Conservation (phyloP, 2,329 filamentous ascomycete species). For the Aspergillus niger region DNA sequence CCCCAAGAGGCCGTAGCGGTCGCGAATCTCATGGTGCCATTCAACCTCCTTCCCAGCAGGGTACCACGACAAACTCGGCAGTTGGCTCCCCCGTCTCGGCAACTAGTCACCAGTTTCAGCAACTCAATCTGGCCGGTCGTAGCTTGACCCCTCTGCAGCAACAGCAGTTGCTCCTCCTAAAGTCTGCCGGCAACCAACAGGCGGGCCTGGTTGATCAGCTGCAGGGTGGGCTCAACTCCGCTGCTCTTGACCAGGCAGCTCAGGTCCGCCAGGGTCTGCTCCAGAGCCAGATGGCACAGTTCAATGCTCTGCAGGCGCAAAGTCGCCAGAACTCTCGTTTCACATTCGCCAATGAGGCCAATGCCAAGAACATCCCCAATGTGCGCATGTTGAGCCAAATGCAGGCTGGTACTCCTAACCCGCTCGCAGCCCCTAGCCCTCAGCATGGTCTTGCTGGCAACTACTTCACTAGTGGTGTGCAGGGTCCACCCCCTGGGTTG, state of each 20-base stretch:
- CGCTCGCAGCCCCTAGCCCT: conserved; percentile 39
- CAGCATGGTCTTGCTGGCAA: conserved; percentile 58
- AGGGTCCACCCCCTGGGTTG: conserved; percentile 89
- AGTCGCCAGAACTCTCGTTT: conserved; percentile 83
- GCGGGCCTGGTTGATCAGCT: conserved; percentile 55
- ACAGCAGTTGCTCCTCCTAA: conserved; percentile 68
- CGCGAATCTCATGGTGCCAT: conserved; percentile 66
- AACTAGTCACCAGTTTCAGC: conserved; percentile 50
- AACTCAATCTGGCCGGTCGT: conserved; percentile 65
- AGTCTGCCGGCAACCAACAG: conserved; percentile 60
- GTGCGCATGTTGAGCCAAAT: conserved; percentile 57
- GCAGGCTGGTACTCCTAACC: conserved; percentile 42
- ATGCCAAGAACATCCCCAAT: conserved; percentile 57
- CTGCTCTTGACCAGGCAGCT: conserved; percentile 44
- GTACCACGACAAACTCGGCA: conserved; percentile 46
- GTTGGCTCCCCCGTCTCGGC: conserved; percentile 46
- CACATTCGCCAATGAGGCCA: conserved; percentile 76
- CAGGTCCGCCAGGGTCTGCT: conserved; percentile 49
- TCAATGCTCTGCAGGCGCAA: conserved; percentile 66
- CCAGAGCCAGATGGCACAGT: conserved; percentile 51
- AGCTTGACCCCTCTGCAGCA: conserved; percentile 81
- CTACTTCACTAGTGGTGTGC: conserved; percentile 82
- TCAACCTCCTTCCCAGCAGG: conserved; percentile 75
- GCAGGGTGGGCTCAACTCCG: conserved; percentile 32
- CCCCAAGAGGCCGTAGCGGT: conserved; percentile 47